Base-by-base conservation (phyloP, 805 yeast species). In the Lipomyces sp. region DNA sequence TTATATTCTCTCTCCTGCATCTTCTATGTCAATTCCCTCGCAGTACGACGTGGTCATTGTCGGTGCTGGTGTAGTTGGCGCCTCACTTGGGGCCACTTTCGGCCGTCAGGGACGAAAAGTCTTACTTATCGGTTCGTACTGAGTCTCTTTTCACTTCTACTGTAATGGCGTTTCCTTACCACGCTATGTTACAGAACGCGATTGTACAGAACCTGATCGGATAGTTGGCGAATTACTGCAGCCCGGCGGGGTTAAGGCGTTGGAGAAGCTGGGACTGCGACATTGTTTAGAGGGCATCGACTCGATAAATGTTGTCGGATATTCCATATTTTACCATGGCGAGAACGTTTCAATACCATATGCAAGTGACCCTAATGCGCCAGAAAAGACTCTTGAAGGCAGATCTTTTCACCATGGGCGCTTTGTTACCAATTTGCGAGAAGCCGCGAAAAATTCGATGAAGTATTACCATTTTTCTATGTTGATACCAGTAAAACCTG, bases 51-150 rank as follows among this genome's bases (percentile, higher is more conserved):
- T 88, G 60, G 87, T 94, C 53, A 89, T 95, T 33, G 87, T 95
- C 51, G 99, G 99, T n/a, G 98, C 98, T n/a, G 99, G 99, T 64
- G 97, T 94, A 29, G 88, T 92, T 32, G 99, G 99, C 0, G 97
- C 99, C 1, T 88, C 94, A 64, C 83, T 94, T 24, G 98, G 98
- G 55, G 89, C 92, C 0, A 92, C 90, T 2, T 80, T 95, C 63
- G 98, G 97, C 0, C 84, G 94, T 73, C 96, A 90, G 74, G 98
- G 98, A 39, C 84, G 97, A 71, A 83, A 84, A 60, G 98, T 95
- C 6, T 77, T 89, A 61, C 82, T 89, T 29, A 76, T 87, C 24
- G 73, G 73, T 71, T 39, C 15, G 72, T 51, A n/a, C 39, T 29
- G 45, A 18, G 48, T 42, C 7, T 42, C 24, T 18, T 33, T 11